phyloP scores from a whole-genome alignment of 1,284 basidiomycete genomes.

The Vanrija humicola region DNA sequence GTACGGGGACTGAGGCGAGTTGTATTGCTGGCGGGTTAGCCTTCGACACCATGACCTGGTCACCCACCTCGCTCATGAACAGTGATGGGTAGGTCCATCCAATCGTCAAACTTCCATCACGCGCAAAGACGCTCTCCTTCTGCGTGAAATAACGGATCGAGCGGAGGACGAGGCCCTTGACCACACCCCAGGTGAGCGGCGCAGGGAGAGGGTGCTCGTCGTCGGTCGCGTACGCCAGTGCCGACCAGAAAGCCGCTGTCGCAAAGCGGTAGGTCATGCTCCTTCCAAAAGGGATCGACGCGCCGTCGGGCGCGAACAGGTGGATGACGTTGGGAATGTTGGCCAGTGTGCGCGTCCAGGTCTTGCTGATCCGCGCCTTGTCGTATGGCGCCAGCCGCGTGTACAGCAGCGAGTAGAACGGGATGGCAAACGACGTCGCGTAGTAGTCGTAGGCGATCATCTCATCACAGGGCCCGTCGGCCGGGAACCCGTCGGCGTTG shows the following conservation, averaged over 20 bases:
- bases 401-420: constrained; percentile 24
- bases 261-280: constrained; percentile 38
- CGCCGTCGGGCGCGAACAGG: constrained; percentile 27
- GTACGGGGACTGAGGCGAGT: constrained; percentile 58
- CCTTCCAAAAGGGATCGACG: constrained; percentile 25
- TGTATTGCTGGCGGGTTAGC: constrained; percentile 21
- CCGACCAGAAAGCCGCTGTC: constrained; percentile 7
- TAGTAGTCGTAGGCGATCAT: constrained; percentile 24
- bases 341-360: constrained; percentile 12
- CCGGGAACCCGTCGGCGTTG: not conserved
- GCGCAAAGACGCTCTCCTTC: constrained; percentile 53
- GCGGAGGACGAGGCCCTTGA: constrained; percentile 66
- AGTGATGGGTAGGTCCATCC: constrained; percentile 67
- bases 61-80: constrained; percentile 61
- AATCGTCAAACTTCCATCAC: constrained; percentile 65
- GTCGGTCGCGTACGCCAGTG: constrained; percentile 15
- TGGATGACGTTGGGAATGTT: constrained; percentile 20
- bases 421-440: constrained; percentile 33
- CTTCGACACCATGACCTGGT: not conserved
- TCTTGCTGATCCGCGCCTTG: constrained; percentile 17
- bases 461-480: not conserved
- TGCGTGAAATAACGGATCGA: constrained; percentile 67
- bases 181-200: constrained; percentile 61
- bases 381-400: constrained; percentile 51
- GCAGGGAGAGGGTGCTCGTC: constrained; percentile 54